These are phyloP conservation scores for Didymella exigua DNA, from an alignment of 2,329 filamentous ascomycete genomes.

Conservation along the genomic window DNA sequence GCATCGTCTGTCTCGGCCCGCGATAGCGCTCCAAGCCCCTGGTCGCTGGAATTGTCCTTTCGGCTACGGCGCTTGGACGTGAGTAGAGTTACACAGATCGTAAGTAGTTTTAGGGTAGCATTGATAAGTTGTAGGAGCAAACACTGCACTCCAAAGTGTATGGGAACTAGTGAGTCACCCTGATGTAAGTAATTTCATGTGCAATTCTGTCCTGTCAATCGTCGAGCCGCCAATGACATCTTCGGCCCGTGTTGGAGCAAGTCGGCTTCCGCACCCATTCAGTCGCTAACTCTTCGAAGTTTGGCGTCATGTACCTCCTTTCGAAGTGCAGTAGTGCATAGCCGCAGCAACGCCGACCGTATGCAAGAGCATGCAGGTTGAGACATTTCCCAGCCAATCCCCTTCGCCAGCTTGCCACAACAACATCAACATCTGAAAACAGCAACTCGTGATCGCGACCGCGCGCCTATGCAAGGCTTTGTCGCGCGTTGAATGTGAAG, in stretches of 20 bases:
- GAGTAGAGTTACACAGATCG: constrained; percentile 7
- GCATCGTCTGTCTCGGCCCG: constrained; percentile 9
- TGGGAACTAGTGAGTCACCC: neutral
- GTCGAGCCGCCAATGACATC: constrained; percentile 8
- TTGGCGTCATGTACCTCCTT: constrained; percentile 36
- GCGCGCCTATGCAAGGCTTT: constrained; percentile 9
- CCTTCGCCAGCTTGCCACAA: constrained; percentile 4
- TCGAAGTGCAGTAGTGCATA: constrained; percentile 24
- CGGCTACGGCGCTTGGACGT: constrained; percentile 11
- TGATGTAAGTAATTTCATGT: neutral
- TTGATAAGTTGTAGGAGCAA: neutral
- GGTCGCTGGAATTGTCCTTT: constrained; percentile 13
- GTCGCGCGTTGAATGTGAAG: constrained; percentile 26
- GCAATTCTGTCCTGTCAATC: neutral
- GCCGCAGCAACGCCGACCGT: constrained; percentile 22
- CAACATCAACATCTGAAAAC: constrained; percentile 2
- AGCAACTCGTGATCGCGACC: constrained; percentile 2
- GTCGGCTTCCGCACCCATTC: constrained; percentile 35
- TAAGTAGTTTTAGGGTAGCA: constrained; percentile 7
- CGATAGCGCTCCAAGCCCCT: constrained; percentile 11
- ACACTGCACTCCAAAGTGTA: neutral
- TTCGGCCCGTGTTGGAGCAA: constrained; percentile 11
- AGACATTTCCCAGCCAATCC: constrained; percentile 26
- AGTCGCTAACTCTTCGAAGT: constrained; percentile 6
- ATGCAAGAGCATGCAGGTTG: constrained; percentile 23